Evolutionary conservation across 139 green algal species (phyloP).

Genomic region (Chlorella sp.): DNA sequence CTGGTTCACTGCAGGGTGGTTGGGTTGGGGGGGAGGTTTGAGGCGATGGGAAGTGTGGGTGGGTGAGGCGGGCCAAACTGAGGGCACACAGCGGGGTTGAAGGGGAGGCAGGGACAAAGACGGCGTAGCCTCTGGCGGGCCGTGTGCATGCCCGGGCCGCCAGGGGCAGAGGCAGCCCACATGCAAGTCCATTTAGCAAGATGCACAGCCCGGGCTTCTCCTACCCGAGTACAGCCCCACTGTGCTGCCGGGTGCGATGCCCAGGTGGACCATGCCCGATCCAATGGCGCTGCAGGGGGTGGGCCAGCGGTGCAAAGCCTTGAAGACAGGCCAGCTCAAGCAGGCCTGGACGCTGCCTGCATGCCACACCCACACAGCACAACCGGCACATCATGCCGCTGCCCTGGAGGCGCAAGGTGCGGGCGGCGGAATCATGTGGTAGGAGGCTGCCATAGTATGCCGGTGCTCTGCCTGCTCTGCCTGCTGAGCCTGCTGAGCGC

Average conservation of each 20-base stretch:
- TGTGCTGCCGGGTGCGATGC: slow-evolving; percentile 64
- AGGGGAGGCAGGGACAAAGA: background rate
- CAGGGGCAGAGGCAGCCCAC: too few relatives aligned
- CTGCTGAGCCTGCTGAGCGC: background rate
- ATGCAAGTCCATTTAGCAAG: too few relatives aligned
- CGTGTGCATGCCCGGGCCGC: too few relatives aligned
- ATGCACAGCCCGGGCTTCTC: too few relatives aligned
- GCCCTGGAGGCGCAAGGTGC: too few relatives aligned
- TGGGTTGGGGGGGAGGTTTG: background rate
- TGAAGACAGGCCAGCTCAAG: too few relatives aligned
- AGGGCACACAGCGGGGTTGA: background rate
- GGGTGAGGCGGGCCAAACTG: background rate
- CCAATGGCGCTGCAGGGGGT: slow-evolving; percentile 73
- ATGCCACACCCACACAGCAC: too few relatives aligned
- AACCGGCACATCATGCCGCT: too few relatives aligned
- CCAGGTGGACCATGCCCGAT: slow-evolving; percentile 87
- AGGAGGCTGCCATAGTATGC: too few relatives aligned
- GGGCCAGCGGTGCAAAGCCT: too few relatives aligned
- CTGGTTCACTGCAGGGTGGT: slow-evolving; percentile 10
- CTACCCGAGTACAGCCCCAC: slow-evolving; percentile 93
- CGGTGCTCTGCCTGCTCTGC: background rate
- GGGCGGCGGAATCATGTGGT: too few relatives aligned
- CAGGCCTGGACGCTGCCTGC: too few relatives aligned
- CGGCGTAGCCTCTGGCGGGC: background rate
- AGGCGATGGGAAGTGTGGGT: background rate